Base-by-base conservation (phyloP, 495 filamentous ascomycete genomes). In the Hyaloscypha variabilis region DNA sequence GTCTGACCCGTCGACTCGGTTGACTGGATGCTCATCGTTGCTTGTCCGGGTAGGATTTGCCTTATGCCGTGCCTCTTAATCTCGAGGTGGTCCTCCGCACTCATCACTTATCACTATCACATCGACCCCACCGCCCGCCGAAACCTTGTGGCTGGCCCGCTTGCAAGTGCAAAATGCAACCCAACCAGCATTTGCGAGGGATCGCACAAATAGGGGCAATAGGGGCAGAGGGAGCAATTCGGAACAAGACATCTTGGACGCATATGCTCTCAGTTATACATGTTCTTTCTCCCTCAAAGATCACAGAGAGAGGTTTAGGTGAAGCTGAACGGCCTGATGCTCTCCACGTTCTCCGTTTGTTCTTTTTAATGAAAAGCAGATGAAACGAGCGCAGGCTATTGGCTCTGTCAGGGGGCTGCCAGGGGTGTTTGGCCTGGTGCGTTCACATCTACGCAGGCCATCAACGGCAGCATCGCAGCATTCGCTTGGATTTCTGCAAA, bases 61-160 rank as follows among this genome's bases (percentile, higher is more conserved):
- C 39, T 46, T 46, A 46, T 46, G 39, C 39, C 39, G 39, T 46
- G 31, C 39, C 39, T 46, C 2, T 46, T 46, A 46, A 46, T 46
- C 39, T 46, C 39, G 39, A 46, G 39, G 39, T 17, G 17, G 6
- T 17, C 10, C 6, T 34, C 31, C 31, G 6, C 31, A 34, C 13
- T 34, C 39, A 46, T 46, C 39, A 46, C 39, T 46, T 46, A 46
- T 46, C 39, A 46, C 39, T 46, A 46, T 46, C 39, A 46, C 39
- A 46, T 17, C 39, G 17, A 46, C 39, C 39, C 39, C 39, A 17
- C 39, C 39, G 19, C 11, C 13, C 8, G 39, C 13, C 39, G 39
- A 46, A 46, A 46, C 39, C 39, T 14, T 4, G 39, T 46, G 39
- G 39, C 39, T 46, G 39, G 6, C 39, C 6, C 2, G 39, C 39